A percentile compares a stretch with the other conserved stretches of the same genome.
phyloP scores from a whole-genome alignment of 495 filamentous ascomycete genomes.

The Corynascus novoguineensis region DNA sequence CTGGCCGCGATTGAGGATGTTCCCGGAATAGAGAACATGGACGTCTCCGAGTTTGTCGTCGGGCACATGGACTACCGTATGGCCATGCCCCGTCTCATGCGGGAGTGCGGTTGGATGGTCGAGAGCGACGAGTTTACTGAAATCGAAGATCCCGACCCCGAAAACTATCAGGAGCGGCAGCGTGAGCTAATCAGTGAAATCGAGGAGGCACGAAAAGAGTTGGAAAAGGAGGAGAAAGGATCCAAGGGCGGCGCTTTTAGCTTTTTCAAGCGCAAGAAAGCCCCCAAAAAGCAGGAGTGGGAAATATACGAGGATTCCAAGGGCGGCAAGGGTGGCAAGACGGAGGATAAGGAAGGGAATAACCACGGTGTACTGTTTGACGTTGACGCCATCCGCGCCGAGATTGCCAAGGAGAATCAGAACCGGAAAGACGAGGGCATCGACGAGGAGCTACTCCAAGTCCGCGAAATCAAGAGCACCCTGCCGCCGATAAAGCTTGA shows the following conservation, averaged over 20 bases:
- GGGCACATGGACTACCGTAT: conserved; percentile 96
- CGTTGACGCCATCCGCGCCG: conserved; percentile 85
- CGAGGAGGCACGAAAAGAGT: conserved; percentile 83
- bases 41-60: conserved; percentile 78
- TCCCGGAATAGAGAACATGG: conserved; percentile 79
- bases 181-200: conserved; percentile 93
- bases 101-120: conserved; percentile 77
- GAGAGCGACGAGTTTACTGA: conserved; percentile 92
- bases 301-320: conserved; percentile 74
- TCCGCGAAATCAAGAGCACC: conserved; percentile 80
- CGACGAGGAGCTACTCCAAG: conserved; percentile 50
- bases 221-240: conserved; percentile 57
- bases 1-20: conserved; percentile 73
- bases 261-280: conserved; percentile 72
- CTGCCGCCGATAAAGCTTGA: conserved; percentile 84
- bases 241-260: conserved; percentile 51
- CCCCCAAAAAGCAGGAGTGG: conserved; percentile 77
- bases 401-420: conserved; percentile 64
- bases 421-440: conserved; percentile 18
- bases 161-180: conserved; percentile 82
- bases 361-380: conserved; percentile 77
- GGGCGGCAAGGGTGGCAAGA: conserved; percentile 26
- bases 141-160: conserved; percentile 96
- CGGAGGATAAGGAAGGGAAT: conserved; percentile 41
- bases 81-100: conserved; percentile 81